These are phyloP conservation scores for Nicotiana attenuata DNA, from an alignment of 257 asterid species.

Conservation along the genomic window DNA sequence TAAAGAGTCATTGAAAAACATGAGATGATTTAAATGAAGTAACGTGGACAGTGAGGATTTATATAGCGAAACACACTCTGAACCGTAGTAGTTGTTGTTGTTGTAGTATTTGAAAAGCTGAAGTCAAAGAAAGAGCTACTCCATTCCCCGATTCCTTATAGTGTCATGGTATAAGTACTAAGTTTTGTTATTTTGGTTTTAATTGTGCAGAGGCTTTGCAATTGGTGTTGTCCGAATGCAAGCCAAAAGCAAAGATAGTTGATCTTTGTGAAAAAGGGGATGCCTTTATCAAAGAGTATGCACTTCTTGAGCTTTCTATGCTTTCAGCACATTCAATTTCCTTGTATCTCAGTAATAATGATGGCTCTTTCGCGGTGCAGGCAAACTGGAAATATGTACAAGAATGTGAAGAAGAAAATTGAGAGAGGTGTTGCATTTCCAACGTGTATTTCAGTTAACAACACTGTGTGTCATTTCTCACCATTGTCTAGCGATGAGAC, in stretches of 20 bases:
- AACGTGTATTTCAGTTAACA: constrained; percentile 82
- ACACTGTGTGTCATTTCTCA: constrained; percentile 78
- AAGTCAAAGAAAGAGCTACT: background rate
- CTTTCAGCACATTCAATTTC: background rate
- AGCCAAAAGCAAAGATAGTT: constrained; percentile 74
- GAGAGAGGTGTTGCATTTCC: constrained; percentile 95
- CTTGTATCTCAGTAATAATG: background rate
- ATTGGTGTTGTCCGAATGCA: constrained; percentile 66
- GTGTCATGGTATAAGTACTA: background rate
- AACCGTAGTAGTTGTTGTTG: no score
- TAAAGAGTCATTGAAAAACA: background rate
- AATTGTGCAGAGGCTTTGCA: constrained; percentile 82
- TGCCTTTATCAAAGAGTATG: constrained; percentile 68
- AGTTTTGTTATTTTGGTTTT: background rate
- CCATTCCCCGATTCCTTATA: background rate
- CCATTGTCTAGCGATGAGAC: constrained; percentile 74
- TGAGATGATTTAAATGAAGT: no score
- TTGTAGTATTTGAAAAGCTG: background rate
- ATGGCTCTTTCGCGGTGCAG: constrained; percentile 22
- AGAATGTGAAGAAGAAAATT: constrained; percentile 91
- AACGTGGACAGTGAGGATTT: no score
- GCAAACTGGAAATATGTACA: constrained; percentile 88
- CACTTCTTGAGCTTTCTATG: background rate
- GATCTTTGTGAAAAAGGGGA: constrained; percentile 86
- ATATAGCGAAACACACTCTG: no score